These are phyloP conservation scores for Candida chilensis DNA, from an alignment of 805 yeast genomes.

Conservation along the genomic window DNA sequence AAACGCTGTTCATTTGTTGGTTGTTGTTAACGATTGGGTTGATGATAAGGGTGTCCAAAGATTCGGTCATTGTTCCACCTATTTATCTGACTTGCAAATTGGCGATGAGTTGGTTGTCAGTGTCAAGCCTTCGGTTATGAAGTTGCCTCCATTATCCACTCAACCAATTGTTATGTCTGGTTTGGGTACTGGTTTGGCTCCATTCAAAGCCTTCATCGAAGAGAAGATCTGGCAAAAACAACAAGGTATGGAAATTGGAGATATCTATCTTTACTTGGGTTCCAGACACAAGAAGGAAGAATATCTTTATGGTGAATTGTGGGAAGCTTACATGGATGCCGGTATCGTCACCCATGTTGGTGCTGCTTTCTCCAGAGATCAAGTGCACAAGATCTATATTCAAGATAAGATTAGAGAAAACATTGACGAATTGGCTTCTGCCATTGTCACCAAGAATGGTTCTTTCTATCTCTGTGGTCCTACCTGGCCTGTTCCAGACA, in stretches of 20 bases:
- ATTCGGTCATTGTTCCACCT: slow-evolving; percentile 92
- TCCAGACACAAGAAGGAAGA: slow-evolving; percentile 95
- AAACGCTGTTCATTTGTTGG: slow-evolving; percentile 80
- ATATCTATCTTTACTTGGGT: slow-evolving; percentile 79
- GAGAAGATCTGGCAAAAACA: slow-evolving; percentile 90
- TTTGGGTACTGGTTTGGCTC: slow-evolving; percentile 95
- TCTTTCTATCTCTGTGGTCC: slow-evolving; percentile 97
- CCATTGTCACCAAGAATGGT: slow-evolving; percentile 72
- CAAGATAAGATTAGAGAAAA: slow-evolving; percentile 87
- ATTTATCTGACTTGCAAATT: slow-evolving; percentile 64
- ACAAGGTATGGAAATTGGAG: slow-evolving; percentile 87
- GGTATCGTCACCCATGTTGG: slow-evolving; percentile 91
- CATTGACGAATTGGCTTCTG: slow-evolving; percentile 62
- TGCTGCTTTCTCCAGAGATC: slow-evolving; percentile 98
- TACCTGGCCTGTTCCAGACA: slow-evolving; percentile 98
- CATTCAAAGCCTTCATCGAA: slow-evolving; percentile 95
- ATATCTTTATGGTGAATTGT: slow-evolving; percentile 90
- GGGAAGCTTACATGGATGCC: slow-evolving; percentile 94
- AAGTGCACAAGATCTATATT: slow-evolving; percentile 87
- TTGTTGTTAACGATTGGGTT: slow-evolving; percentile 95
- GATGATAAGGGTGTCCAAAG: slow-evolving; percentile 80
- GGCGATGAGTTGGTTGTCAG: slow-evolving; percentile 88
- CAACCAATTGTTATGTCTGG: slow-evolving; percentile 97
- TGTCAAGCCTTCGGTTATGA: slow-evolving; percentile 96
- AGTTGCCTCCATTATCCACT: slow-evolving; percentile 76